Percentiles rank a stretch among this genome's conserved stretches.
phyloP scores from a whole-genome alignment of 352 stramenopile genomes.

The Globisporangium takayamanum region DNA sequence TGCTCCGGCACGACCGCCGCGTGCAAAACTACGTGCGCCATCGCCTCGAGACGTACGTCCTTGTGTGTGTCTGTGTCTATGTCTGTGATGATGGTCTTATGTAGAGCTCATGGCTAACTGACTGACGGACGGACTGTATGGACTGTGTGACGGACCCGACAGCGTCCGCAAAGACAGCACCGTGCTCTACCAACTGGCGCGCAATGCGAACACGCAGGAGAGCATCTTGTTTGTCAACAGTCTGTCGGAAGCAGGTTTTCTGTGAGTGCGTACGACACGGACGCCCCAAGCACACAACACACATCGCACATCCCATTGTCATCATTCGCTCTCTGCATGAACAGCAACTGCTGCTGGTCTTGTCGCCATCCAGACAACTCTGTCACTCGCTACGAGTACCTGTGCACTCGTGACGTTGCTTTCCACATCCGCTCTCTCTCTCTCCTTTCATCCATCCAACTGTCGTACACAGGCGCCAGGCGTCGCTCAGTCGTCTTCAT shows the following conservation, averaged over 20 bases:
- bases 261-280: slow-evolving; percentile 22
- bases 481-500: not conserved
- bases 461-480: not conserved
- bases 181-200: slow-evolving; percentile 78
- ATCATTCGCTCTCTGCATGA: slow-evolving; percentile 5
- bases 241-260: slow-evolving; percentile 80
- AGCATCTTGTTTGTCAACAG: slow-evolving; percentile 88
- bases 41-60: slow-evolving; percentile 79
- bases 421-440: no score
- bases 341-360: not conserved
- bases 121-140: not conserved
- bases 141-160: slow-evolving; percentile 2
- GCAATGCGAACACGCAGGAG: slow-evolving; percentile 84
- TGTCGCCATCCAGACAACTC: not conserved
- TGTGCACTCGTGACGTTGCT: not conserved
- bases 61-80: not conserved
- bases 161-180: slow-evolving; percentile 82
- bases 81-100: not conserved
- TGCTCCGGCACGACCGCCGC: slow-evolving; percentile 70
- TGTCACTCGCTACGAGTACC: not conserved
- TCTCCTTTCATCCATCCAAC: not conserved
- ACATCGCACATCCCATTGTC: slow-evolving; percentile 4
- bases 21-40: slow-evolving; percentile 65
- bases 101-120: slow-evolving; percentile 4
- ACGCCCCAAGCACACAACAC: slow-evolving; percentile 1